Evolutionary conservation across 495 filamentous ascomycete species (phyloP).

Genomic region (Penicillium verhagenii): DNA sequence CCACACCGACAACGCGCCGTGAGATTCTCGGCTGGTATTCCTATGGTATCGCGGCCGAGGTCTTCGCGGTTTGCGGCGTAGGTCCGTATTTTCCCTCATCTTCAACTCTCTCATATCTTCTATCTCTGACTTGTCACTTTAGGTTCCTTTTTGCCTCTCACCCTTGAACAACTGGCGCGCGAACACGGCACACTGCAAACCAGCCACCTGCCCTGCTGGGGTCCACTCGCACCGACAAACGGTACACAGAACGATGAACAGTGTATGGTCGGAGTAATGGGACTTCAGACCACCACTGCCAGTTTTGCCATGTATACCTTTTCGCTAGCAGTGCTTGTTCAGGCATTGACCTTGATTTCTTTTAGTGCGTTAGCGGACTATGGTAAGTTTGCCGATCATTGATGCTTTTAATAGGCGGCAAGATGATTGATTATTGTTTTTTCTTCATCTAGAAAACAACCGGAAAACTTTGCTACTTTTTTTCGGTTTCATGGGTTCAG

Average conservation of each 20-base stretch:
- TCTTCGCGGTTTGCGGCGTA: conserved; percentile 86
- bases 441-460: conserved; percentile 32
- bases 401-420: neutral
- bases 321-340: conserved; percentile 51
- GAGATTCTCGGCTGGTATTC: conserved; percentile 88
- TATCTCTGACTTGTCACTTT: conserved; percentile 9
- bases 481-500: conserved; percentile 77
- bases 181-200: conserved; percentile 74
- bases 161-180: conserved; percentile 81
- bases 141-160: conserved; percentile 89
- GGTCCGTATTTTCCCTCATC: conserved; percentile 22
- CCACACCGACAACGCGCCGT: conserved; percentile 70
- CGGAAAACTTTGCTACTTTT: conserved; percentile 71
- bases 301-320: conserved; percentile 58
- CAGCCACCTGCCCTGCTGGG: conserved; percentile 41
- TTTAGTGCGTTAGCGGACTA: conserved; percentile 55
- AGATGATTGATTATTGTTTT: neutral
- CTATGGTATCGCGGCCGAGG: conserved; percentile 87
- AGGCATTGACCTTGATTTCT: conserved; percentile 52
- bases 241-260: conserved; percentile 29
- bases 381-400: conserved; percentile 35
- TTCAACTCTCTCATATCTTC: neutral
- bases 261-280: conserved; percentile 47
- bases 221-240: conserved; percentile 21
- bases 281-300: conserved; percentile 47